A percentile compares a stretch with the other conserved stretches of the same genome.
Evolutionary conservation across 164 flowering plant genomes (phyloP).

Genomic region (Vitis riparia): DNA sequence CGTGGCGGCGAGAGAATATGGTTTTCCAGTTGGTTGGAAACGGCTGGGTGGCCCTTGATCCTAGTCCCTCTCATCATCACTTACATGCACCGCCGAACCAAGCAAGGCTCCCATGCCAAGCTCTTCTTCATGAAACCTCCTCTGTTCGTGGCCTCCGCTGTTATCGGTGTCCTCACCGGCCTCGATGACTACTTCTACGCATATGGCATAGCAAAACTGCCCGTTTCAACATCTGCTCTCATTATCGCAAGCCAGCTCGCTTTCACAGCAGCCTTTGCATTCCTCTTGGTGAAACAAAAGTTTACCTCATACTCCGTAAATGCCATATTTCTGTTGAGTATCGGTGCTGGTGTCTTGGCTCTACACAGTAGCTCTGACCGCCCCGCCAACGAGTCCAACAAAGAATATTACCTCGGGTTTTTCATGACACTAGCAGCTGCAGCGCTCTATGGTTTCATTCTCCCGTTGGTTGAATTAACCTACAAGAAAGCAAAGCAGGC

Average conservation of each 20-base stretch:
- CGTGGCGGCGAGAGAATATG: slow-evolving; percentile 57
- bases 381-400: slow-evolving; percentile 28
- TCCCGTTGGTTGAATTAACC: slow-evolving; percentile 11
- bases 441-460: slow-evolving; percentile 15
- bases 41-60: slow-evolving; percentile 55
- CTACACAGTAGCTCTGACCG: slow-evolving; percentile 33
- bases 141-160: slow-evolving; percentile 29
- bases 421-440: slow-evolving; percentile 29
- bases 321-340: slow-evolving; percentile 41
- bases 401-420: slow-evolving; percentile 38
- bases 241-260: slow-evolving; percentile 50
- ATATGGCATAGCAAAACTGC: slow-evolving; percentile 41
- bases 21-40: slow-evolving; percentile 53
- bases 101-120: slow-evolving; percentile 5
- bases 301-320: slow-evolving; percentile 51
- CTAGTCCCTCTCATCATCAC: slow-evolving; percentile 40
- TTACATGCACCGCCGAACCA: slow-evolving; percentile 28
- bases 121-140: slow-evolving; percentile 24
- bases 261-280: slow-evolving; percentile 53
- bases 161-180: slow-evolving; percentile 47
- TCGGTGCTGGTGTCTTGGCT: slow-evolving; percentile 46
- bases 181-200: slow-evolving; percentile 51
- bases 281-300: slow-evolving; percentile 46
- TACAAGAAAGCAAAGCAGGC: slow-evolving; percentile 32
- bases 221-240: slow-evolving; percentile 55